phyloP scores from a whole-genome alignment of 345 rosid genomes.

The Rhodamnia argentea region DNA sequence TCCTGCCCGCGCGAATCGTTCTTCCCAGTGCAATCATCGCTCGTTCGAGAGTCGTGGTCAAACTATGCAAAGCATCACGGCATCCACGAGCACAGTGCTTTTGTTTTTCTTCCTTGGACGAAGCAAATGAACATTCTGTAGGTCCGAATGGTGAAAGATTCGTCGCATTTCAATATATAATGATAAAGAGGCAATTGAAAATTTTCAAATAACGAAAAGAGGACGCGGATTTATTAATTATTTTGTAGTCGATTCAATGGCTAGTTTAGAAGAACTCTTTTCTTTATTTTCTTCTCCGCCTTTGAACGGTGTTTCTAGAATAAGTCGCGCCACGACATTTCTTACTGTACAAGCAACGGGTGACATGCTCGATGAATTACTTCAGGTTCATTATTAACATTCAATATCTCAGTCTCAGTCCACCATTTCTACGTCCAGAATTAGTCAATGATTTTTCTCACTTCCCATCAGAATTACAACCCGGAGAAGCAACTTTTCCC shows the following conservation, averaged over 20 bases:
- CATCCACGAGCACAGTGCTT: neutral
- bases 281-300: neutral
- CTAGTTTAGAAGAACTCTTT: neutral
- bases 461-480: neutral
- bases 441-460: neutral
- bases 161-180: neutral
- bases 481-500: neutral
- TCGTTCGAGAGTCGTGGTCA: neutral
- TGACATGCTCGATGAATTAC: neutral
- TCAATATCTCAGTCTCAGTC: neutral
- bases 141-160: neutral
- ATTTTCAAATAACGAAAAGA: no score
- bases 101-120: neutral
- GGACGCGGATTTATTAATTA: neutral
- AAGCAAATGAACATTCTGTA: neutral
- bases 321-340: neutral
- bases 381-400: neutral
- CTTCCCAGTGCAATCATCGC: neutral
- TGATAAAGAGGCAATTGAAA: neutral
- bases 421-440: no score
- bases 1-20: neutral
- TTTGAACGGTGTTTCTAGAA: neutral
- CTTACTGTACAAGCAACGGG: neutral
- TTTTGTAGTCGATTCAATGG: neutral
- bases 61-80: neutral